Evolutionary conservation across 345 rosid genomes (phyloP), one percentile per base, ranked within the genome.

Genomic region (Odontarrhena argentea): DNA sequence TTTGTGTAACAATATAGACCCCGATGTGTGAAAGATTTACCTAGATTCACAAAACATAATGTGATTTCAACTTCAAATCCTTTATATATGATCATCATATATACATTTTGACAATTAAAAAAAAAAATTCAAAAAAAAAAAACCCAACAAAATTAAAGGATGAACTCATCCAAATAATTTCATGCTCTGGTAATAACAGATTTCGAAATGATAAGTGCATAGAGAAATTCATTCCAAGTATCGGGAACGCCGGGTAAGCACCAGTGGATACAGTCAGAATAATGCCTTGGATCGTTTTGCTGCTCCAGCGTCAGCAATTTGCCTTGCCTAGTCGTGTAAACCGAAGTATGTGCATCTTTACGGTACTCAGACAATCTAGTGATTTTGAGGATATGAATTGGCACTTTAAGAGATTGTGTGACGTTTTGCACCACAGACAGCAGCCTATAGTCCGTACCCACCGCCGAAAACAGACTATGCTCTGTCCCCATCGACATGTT

Each of bases 191-290:
- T 77, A 80, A 80, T 62, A 79, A 58, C 25, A 10, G 57, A 38
- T 24, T 69, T 63, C 11, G 87, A 75, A 56, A 89, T 71, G 41
- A 87, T 85, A 8, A 69, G 76, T 0, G 96, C 34, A 57, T 86
- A 91, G 18, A 91, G 66, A 54, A 91, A 78, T 66, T 88, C 89
- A 35, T 88, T 91, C 96, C 96, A 88, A 0, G 89, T 84, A 63
- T 91, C 97, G 0, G 93, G 97, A 3, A 91, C 51, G 1, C 97
- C 96, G 0, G 96, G 97, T 14, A 91, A 86, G 52, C 96, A 88
- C 96, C 97, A 91, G 32, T 91, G 97, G 60, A 91, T 80, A 58
- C 97, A 91, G 36, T 91, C 97, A 3, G 97, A 96, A 14, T 80
- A 91, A 0, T 68, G 85, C 2, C 78, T 75, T 0, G 91, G 96